Evolutionary conservation across 352 stramenopile genomes (phyloP).

Genomic region (Pythium coloratum): DNA sequence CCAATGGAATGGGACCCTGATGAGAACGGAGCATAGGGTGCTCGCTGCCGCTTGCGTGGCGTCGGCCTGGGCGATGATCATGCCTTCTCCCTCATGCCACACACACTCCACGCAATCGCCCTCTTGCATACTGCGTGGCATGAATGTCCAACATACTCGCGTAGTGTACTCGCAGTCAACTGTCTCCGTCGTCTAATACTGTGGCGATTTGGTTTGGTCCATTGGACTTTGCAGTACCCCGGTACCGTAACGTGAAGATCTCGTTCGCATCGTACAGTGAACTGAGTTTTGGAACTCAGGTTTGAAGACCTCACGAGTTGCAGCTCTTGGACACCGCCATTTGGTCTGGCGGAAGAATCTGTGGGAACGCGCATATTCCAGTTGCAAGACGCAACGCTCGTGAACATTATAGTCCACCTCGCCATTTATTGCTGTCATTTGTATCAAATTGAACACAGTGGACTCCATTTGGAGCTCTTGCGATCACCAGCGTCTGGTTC

Average conservation of each 20-base stretch:
- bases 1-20: no score
- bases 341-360: slow-evolving; percentile 20
- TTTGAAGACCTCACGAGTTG: background rate
- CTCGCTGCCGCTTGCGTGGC: background rate
- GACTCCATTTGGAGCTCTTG: background rate
- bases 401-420: background rate
- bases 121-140: background rate
- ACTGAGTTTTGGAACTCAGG: slow-evolving; percentile 19
- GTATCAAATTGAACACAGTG: slow-evolving; percentile 1
- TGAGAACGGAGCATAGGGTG: background rate
- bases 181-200: no score
- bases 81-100: background rate
- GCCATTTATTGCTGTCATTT: background rate
- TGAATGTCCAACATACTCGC: background rate
- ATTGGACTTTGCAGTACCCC: background rate
- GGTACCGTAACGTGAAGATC: background rate
- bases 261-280: slow-evolving; percentile 5
- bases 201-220: no score
- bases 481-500: slow-evolving; percentile 1
- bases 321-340: slow-evolving; percentile 4
- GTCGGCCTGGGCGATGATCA: background rate
- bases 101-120: background rate
- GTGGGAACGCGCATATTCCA: background rate
- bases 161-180: no score
- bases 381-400: background rate